These are phyloP conservation scores for Cladophialophora exuberans DNA, from an alignment of 2,329 filamentous ascomycete species.

Conservation along the genomic window DNA sequence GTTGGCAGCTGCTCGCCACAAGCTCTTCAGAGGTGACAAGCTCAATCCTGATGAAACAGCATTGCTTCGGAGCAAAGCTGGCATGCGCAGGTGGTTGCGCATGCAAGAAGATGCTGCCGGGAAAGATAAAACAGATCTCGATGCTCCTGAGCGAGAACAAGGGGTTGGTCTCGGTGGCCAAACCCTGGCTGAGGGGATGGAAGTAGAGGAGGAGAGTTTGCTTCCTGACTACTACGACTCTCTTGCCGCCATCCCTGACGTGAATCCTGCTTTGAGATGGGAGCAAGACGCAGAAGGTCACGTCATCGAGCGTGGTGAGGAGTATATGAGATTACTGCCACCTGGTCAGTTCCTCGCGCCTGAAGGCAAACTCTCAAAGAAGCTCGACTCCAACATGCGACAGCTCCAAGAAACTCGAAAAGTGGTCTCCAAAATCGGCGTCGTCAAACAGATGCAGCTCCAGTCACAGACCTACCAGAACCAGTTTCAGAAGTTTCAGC, in stretches of 20 bases:
- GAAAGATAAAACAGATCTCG: constrained; percentile 48
- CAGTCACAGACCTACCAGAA: constrained; percentile 98
- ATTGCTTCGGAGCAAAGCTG: constrained; percentile 78
- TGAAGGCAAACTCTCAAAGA: constrained; percentile 72
- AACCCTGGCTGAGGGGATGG: constrained; percentile 92
- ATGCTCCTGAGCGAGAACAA: constrained; percentile 39
- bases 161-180: constrained; percentile 58
- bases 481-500: constrained; percentile 95
- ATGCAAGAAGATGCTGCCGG: constrained; percentile 70
- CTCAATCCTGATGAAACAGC: constrained; percentile 88
- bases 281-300: constrained; percentile 86
- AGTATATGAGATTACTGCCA: constrained; percentile 78
- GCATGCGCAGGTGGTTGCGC: constrained; percentile 85
- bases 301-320: constrained; percentile 83
- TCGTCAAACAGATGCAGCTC: constrained; percentile 99
- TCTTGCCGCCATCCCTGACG: constrained; percentile 81
- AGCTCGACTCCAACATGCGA: constrained; percentile 86
- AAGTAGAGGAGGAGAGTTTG: constrained; percentile 79
- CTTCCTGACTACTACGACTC: constrained; percentile 95
- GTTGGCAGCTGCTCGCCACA: constrained; percentile 81
- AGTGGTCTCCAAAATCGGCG: constrained; percentile 91
- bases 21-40: constrained; percentile 81
- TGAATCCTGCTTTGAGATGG: constrained; percentile 80
- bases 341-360: constrained; percentile 75
- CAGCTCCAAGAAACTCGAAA: constrained; percentile 98